phyloP scores from a whole-genome alignment of 2,329 filamentous ascomycete genomes.

The Cadophora sp. region DNA sequence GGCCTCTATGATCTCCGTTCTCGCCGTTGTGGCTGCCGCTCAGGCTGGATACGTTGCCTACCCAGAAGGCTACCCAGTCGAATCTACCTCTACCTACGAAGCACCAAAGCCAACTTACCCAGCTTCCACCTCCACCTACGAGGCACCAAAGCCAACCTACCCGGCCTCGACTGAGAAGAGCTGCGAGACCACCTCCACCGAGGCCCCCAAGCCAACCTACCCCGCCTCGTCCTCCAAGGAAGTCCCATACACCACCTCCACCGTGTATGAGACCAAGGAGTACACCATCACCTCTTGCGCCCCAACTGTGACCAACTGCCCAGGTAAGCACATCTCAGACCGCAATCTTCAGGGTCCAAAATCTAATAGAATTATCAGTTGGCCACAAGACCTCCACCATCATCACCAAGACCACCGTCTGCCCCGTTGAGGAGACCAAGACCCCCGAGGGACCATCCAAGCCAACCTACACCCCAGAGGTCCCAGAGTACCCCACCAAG shows the following conservation, averaged over 20 bases:
- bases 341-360: not conserved
- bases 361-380: constrained; percentile 15
- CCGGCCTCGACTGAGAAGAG: not conserved
- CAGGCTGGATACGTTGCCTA: constrained; percentile 12
- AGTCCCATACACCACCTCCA: constrained; percentile 38
- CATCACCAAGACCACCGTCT: constrained; percentile 22
- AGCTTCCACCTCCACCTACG: constrained; percentile 15
- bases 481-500: constrained; percentile 7
- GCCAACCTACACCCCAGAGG: not conserved
- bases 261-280: constrained; percentile 26
- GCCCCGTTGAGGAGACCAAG: constrained; percentile 17
- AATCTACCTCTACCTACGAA: not conserved
- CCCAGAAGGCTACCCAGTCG: constrained; percentile 9
- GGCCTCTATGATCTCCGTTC: constrained; percentile 28
- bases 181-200: not conserved
- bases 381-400: constrained; percentile 27
- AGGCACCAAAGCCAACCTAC: constrained; percentile 16
- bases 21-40: constrained; percentile 25
- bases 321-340: not conserved
- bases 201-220: constrained; percentile 8
- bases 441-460: not conserved
- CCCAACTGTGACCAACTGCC: constrained; percentile 26
- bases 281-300: constrained; percentile 29
- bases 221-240: not conserved
- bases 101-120: constrained; percentile 10